Conservation (phyloP, 768 basidiomycete genomes). For the Termitomyces sp. region DNA sequence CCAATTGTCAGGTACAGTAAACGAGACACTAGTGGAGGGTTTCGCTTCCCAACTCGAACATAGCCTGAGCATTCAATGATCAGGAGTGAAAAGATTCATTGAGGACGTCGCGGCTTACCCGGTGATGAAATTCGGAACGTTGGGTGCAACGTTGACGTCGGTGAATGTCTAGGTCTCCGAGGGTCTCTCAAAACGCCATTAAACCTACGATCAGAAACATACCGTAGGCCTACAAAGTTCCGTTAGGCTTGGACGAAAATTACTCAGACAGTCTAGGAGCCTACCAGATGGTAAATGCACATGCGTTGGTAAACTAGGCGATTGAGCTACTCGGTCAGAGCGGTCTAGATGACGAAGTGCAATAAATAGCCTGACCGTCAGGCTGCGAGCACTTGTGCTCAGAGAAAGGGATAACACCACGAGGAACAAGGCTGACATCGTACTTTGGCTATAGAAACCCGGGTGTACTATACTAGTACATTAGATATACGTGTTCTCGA, state of each 20-base stretch:
- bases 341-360: too few relatives aligned
- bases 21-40: neutral
- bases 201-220: neutral
- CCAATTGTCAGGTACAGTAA: slow-evolving; percentile 57
- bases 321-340: neutral
- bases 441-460: too few relatives aligned
- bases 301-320: neutral
- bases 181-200: neutral
- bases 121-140: neutral
- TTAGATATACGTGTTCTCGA: too few relatives aligned
- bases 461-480: too few relatives aligned
- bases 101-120: neutral
- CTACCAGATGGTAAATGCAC: neutral
- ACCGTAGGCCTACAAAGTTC: neutral
- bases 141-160: neutral
- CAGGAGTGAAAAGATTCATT: too few relatives aligned
- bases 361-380: neutral
- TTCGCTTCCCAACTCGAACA: neutral
- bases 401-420: too few relatives aligned
- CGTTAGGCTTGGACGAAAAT: neutral
- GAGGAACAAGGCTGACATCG: too few relatives aligned
- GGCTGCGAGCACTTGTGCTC: neutral
- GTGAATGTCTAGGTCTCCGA: neutral
- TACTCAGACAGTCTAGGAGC: neutral
- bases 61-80: too few relatives aligned